Conservation (phyloP, 2,329 filamentous ascomycete genomes). For the Corniculantispora saksenae region DNA sequence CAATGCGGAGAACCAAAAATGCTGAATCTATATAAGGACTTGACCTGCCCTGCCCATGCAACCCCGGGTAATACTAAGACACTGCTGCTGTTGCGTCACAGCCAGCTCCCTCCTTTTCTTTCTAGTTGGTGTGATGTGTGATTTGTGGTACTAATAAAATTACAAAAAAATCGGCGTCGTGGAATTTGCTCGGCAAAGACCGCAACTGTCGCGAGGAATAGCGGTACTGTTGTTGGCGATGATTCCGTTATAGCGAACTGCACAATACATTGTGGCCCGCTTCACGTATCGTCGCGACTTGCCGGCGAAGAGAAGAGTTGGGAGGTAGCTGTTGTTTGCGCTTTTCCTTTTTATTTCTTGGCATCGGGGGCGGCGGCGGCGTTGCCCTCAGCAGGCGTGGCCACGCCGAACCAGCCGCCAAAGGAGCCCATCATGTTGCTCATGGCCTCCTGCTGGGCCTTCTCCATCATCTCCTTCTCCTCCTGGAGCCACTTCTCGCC, state of each 20-base stretch:
- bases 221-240: background rate
- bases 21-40: constrained; percentile 18
- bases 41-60: constrained; percentile 18
- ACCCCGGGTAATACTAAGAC: constrained; percentile 13
- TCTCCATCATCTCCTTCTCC: constrained; percentile 85
- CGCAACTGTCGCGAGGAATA: background rate
- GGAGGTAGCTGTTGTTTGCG: background rate
- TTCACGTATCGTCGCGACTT: background rate
- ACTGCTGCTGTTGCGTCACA: constrained; percentile 15
- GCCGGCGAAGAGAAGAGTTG: background rate
- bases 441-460: constrained; percentile 86
- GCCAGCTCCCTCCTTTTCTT: constrained; percentile 13
- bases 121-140: constrained; percentile 4
- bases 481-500: constrained; percentile 96
- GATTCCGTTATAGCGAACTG: background rate
- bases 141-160: constrained; percentile 12
- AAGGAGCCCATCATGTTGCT: constrained; percentile 86
- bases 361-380: background rate
- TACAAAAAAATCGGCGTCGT: constrained; percentile 14
- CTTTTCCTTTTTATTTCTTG: constrained; percentile 13
- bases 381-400: constrained; percentile 23
- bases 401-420: constrained; percentile 32
- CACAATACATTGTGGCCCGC: background rate
- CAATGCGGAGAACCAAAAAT: constrained; percentile 7
- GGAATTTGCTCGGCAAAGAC: background rate